A percentile compares a stretch with the other conserved stretches of the same genome.
Evolutionary conservation across 441 rosid species (phyloP).

Genomic region (Syzygium malaccense): DNA sequence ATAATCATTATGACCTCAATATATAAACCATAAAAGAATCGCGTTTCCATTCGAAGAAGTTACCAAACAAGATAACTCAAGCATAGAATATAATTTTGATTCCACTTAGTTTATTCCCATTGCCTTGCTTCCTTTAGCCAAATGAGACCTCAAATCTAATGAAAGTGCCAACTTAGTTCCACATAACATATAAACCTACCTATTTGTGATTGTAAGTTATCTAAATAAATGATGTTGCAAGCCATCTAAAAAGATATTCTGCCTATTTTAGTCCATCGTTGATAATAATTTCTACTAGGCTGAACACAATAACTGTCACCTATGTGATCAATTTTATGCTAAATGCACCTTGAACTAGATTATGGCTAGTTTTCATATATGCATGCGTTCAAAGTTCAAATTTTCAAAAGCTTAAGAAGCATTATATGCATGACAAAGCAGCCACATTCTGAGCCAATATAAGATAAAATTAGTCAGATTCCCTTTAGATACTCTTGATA

Average conservation of each 20-base stretch:
- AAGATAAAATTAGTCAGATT: neutral
- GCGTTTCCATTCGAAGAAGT: neutral
- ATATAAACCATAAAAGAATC: neutral
- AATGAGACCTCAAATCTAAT: neutral
- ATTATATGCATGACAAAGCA: neutral
- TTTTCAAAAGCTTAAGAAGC: neutral
- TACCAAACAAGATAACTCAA: neutral
- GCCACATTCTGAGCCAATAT: neutral
- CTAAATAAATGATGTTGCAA: neutral
- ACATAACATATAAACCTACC: neutral
- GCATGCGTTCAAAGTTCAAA: neutral
- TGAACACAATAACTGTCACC: neutral
- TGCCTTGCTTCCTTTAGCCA: neutral
- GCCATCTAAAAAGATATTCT: neutral
- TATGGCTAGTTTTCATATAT: neutral
- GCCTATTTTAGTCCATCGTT: neutral
- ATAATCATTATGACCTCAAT: neutral
- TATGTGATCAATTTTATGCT: neutral
- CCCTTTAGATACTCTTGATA: neutral
- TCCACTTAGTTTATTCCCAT: neutral
- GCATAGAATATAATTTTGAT: neutral
- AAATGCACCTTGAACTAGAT: neutral
- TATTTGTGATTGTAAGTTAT: neutral
- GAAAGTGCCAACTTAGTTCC: neutral
- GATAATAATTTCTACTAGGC: neutral